Evolutionary conservation across 2,329 filamentous ascomycete genomes (phyloP).

Genomic region (Dactylellina parvicollis): DNA sequence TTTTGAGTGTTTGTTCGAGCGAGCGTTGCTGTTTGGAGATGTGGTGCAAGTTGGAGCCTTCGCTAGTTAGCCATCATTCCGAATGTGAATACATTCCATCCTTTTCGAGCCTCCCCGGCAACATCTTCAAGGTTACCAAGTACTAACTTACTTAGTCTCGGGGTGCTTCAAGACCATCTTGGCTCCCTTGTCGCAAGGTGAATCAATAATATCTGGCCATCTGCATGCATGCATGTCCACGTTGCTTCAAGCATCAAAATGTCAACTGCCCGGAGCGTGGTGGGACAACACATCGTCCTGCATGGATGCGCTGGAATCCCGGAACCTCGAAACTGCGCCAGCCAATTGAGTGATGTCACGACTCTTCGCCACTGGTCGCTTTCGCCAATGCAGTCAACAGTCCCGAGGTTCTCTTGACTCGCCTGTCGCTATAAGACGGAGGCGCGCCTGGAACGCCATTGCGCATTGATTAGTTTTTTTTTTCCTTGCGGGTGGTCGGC

Average conservation of each 20-base stretch:
- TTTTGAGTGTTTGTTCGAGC: neutral
- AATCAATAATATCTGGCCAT: neutral
- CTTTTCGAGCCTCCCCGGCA: neutral
- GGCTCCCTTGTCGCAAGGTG: no score
- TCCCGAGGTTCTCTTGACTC: conserved; percentile 5
- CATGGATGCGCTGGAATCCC: conserved; percentile 37
- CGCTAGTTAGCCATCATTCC: no score
- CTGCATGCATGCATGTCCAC: conserved; percentile 30
- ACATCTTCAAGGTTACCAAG: no score
- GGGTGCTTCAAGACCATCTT: no score
- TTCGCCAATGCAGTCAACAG: conserved; percentile 10
- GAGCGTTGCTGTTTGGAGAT: neutral
- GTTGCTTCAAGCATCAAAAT: conserved; percentile 4
- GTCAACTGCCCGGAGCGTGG: neutral
- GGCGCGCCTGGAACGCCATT: conserved; percentile 20
- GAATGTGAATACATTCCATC: neutral
- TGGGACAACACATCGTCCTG: conserved; percentile 40
- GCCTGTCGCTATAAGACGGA: conserved; percentile 31
- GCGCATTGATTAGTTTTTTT: conserved; percentile 29
- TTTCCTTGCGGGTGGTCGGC: conserved; percentile 36
- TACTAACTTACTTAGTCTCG: no score
- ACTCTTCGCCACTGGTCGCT: conserved; percentile 18
- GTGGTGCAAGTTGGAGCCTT: no score
- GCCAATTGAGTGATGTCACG: conserved; percentile 40
- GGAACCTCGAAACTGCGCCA: neutral